These are phyloP conservation scores for Exophiala sideris DNA, from an alignment of 2,329 filamentous ascomycete species.

Conservation along the genomic window DNA sequence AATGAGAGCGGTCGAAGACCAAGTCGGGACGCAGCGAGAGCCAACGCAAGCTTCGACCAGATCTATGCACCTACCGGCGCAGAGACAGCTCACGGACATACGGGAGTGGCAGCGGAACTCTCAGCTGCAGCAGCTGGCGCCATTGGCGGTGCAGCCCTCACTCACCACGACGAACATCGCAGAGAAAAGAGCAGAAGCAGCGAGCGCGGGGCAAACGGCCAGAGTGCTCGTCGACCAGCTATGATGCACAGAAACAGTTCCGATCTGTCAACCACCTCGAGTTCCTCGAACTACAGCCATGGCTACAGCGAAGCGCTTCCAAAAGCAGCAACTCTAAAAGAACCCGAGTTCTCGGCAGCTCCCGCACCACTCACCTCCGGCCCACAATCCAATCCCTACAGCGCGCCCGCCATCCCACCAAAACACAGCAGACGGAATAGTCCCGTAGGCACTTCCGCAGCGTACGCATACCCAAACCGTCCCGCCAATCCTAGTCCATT, in stretches of 20 bases:
- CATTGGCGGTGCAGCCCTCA: conserved; percentile 9
- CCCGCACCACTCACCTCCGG: too few relatives aligned
- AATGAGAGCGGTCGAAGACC: conserved; percentile 8
- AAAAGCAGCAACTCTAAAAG: too few relatives aligned
- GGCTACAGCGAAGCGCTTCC: background rate
- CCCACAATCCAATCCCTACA: too few relatives aligned
- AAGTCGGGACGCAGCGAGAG: conserved; percentile 16
- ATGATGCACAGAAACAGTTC: background rate
- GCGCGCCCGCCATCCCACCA: conserved; percentile 1
- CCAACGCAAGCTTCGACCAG: conserved; percentile 18
- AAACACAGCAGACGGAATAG: conserved; percentile 19
- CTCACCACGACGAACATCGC: conserved; percentile 5
- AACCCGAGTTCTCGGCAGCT: too few relatives aligned
- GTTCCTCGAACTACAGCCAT: conserved; percentile 1
- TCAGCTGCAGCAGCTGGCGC: conserved; percentile 10
- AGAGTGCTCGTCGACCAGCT: background rate
- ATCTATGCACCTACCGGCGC: conserved; percentile 4
- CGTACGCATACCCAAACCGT: conserved; percentile 14
- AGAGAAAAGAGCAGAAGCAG: conserved; percentile 15
- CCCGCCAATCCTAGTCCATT: conserved; percentile 19
- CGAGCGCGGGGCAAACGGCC: conserved; percentile 2
- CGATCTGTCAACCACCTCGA: background rate
- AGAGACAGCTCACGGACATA: background rate
- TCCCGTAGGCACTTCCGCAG: conserved; percentile 9
- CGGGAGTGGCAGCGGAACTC: conserved; percentile 2